Evolutionary conservation across 2,329 filamentous ascomycete species (phyloP).

Genomic region (Volutella citrinella): DNA sequence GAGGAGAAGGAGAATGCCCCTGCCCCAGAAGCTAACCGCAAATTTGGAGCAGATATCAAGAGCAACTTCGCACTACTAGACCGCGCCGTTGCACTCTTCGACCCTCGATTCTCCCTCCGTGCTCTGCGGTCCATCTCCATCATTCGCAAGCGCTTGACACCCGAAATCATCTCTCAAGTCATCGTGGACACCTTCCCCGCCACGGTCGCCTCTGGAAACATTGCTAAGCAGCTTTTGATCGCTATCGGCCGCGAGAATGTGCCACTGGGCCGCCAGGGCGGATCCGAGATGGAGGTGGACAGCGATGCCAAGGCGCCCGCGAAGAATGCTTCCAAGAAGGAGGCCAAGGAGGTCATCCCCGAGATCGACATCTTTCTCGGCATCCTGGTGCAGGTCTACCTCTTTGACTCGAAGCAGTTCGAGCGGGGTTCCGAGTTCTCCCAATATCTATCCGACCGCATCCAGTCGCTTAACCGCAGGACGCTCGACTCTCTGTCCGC

Average conservation of each 20-base stretch:
- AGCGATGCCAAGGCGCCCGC: conserved; percentile 50
- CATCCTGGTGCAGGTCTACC: conserved; percentile 80
- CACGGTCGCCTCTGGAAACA: conserved; percentile 56
- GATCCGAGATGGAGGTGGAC: conserved; percentile 72
- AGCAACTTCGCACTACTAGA: conserved; percentile 90
- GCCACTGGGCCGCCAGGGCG: conserved; percentile 55
- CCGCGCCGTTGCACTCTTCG: conserved; percentile 87
- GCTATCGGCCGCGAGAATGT: conserved; percentile 67
- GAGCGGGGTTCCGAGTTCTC: conserved; percentile 84
- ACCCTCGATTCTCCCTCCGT: conserved; percentile 90
- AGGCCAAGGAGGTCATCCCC: conserved; percentile 73
- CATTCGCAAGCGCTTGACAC: conserved; percentile 84
- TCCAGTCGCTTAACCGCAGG: conserved; percentile 86
- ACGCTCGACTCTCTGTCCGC: conserved; percentile 91
- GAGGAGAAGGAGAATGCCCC: too few relatives aligned
- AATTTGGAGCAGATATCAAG: conserved; percentile 94
- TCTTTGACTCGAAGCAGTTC: conserved; percentile 81
- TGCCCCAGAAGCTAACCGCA: too few relatives aligned
- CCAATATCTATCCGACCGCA: conserved; percentile 73
- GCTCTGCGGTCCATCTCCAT: conserved; percentile 94
- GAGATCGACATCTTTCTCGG: conserved; percentile 88
- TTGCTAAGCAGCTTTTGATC: conserved; percentile 67
- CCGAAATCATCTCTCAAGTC: conserved; percentile 76
- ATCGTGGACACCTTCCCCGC: conserved; percentile 77
- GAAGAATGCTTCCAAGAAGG: conserved; percentile 61